Base-by-base conservation (phyloP, 495 filamentous ascomycete genomes). In the Schizothecium vesticola region DNA sequence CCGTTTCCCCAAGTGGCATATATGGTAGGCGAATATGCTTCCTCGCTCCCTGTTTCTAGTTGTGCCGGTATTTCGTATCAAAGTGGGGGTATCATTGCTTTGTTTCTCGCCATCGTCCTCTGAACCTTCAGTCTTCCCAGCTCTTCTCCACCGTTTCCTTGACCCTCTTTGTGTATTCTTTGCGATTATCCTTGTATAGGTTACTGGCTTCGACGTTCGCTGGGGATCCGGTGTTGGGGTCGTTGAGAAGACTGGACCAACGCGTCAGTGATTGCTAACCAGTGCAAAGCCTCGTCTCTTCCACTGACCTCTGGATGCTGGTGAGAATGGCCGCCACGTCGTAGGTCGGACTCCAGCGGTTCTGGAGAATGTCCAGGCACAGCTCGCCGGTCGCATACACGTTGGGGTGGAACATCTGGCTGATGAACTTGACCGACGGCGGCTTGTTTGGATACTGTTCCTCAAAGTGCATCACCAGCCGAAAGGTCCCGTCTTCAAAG, bases 381-480 rank as follows among this genome's bases (percentile, higher is more conserved):
- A 99, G 86, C 81, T 99, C 95, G 22, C 95, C 95, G 3, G 94
- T 97, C 28, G 91, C 93, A 75, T 99, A 99, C 29, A 99, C 95
- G 72, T 99, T 99, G 3, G 95, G 95, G 74, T 99, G 95, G 80
- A 99, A 99, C 95, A 99, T 99, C 74, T 93, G 87, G 78, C 92
- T 96, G 80, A 98, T 96, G 78, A 99, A 99, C 76, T 98, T 98
- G 77, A 98, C 95, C 2, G 92, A 91, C 0, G 95, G 95, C 1
- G 95, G 95, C 76, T 98, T 98, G 81, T 98, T 99, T 13, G 95
- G 95, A 73, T 99, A 99, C 68, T 95, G 92, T 75, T 99, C 95
- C 75, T 98, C 95, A 68, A 99, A 99, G 73, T 97, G 93, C 95
- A 99, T 98, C 61, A 98, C 94, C 9, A 99, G 87, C 59, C 94